Percentiles rank a stretch among this genome's conserved stretches.
Evolutionary conservation across 495 filamentous ascomycete species (phyloP).

Genomic region (Podospora didyma): DNA sequence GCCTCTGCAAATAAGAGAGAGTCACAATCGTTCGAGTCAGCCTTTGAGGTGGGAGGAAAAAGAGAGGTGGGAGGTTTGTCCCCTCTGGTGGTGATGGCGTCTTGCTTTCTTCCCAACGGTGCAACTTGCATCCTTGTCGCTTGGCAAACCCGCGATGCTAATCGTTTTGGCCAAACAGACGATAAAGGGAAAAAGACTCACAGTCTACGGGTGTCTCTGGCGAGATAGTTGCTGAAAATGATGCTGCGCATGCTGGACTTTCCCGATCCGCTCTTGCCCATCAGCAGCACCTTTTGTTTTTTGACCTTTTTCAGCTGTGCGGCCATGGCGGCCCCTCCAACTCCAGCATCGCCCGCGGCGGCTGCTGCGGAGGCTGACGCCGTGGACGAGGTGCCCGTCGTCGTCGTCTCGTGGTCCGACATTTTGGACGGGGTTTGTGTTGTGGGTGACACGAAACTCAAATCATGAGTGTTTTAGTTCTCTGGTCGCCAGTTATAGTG

Average conservation of each 20-base stretch:
- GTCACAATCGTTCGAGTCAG: background rate
- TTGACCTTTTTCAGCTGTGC: slow-evolving; percentile 52
- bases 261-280: slow-evolving; percentile 98
- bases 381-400: background rate
- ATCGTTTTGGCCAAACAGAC: no score
- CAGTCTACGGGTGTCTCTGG: slow-evolving; percentile 87
- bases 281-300: slow-evolving; percentile 59
- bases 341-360: background rate
- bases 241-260: slow-evolving; percentile 98
- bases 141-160: no score
- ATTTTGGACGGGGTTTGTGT: background rate
- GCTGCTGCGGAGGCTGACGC: background rate
- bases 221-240: slow-evolving; percentile 97
- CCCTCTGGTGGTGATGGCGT: no score
- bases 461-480: background rate
- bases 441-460: background rate
- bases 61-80: no score
- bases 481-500: background rate
- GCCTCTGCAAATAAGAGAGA: slow-evolving; percentile 40
- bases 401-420: background rate
- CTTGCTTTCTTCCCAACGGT: background rate
- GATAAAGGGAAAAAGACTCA: slow-evolving; percentile 21
- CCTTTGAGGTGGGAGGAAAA: background rate
- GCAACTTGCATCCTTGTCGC: no score
- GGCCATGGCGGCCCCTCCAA: slow-evolving; percentile 7